Evolutionary conservation across 371 early-diverging fungal genomes (phyloP).

Genomic region (Zychaea mexicana): DNA sequence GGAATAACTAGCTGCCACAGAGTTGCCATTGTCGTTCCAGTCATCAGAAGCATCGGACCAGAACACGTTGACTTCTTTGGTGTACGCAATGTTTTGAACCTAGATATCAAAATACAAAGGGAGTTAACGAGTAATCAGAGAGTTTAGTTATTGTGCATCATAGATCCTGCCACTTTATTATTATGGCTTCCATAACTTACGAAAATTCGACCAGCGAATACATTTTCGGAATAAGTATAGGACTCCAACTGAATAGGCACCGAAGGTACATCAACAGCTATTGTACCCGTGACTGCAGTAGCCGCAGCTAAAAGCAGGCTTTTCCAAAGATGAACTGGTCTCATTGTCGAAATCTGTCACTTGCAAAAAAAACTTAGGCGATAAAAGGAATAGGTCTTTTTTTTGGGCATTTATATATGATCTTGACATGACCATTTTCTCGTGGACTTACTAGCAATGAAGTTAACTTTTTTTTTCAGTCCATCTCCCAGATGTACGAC

Average conservation of each 20-base stretch:
- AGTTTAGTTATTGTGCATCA: neutral
- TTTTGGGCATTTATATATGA: neutral
- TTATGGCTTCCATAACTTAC: conserved; percentile 15
- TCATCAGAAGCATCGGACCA: conserved; percentile 28
- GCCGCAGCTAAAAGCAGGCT: neutral
- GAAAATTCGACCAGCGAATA: conserved; percentile 30
- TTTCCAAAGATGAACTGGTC: neutral
- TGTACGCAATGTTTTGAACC: conserved; percentile 42
- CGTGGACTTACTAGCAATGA: neutral
- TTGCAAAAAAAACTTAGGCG: neutral
- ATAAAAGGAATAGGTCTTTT: neutral
- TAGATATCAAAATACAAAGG: neutral
- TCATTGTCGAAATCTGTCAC: neutral
- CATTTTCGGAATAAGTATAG: conserved; percentile 19
- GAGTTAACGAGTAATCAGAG: too few species aligned
- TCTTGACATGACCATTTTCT: too few species aligned
- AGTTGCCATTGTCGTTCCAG: conserved; percentile 28
- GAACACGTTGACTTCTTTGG: conserved; percentile 34
- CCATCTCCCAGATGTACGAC: neutral
- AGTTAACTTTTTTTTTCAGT: neutral
- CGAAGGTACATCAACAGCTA: conserved; percentile 17
- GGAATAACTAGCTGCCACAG: conserved; percentile 22
- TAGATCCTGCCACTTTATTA: neutral
- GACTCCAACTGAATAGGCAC: conserved; percentile 20
- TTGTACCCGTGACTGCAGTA: neutral